Conservation (phyloP, 2,329 filamentous ascomycete genomes). For the Penicillium sp. region DNA sequence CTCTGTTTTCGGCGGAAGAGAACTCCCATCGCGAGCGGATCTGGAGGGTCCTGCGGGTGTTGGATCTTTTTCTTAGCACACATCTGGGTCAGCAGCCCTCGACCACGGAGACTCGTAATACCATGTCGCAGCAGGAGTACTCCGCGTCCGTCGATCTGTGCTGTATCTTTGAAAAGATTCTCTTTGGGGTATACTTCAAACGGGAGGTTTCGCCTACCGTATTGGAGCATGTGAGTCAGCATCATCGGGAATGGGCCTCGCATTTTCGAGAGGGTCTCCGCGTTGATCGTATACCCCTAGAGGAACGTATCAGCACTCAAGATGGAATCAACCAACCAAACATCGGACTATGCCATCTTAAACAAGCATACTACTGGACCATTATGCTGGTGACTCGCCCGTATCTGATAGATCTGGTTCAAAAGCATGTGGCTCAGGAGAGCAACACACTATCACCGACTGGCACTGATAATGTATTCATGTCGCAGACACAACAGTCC, state of each 20-base stretch:
- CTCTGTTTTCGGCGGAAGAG: neutral
- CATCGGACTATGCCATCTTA: neutral
- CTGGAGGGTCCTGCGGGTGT: neutral
- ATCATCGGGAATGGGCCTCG: neutral
- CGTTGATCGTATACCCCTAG: neutral
- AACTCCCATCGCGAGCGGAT: neutral
- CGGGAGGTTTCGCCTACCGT: neutral
- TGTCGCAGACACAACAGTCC: neutral
- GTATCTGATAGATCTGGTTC: neutral
- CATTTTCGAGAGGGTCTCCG: neutral
- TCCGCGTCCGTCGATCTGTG: neutral
- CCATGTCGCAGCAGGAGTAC: neutral
- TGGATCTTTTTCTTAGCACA: neutral
- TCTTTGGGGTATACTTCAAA: neutral
- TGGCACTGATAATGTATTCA: neutral
- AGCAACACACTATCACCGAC: neutral
- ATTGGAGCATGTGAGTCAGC: neutral
- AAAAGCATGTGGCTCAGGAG: neutral
- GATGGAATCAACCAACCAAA: neutral
- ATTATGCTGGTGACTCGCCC: neutral
- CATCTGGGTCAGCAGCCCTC: neutral
- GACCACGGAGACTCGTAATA: neutral
- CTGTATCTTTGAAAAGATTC: neutral
- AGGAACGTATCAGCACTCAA: neutral
- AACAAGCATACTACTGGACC: neutral